Evolutionary conservation across 1,139 yeast genomes (phyloP).

Genomic region (Debaryomyces subglobosus): DNA sequence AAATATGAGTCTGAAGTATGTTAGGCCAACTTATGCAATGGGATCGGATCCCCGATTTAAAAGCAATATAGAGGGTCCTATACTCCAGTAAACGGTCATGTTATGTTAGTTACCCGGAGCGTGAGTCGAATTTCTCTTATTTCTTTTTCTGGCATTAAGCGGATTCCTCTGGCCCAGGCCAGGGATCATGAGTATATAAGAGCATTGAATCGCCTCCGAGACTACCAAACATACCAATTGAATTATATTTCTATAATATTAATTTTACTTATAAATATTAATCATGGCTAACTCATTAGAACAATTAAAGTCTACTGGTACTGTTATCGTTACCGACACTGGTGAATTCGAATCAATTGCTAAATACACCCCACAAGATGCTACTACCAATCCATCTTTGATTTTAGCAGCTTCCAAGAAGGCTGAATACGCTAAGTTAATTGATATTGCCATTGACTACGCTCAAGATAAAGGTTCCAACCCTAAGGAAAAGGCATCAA

Average conservation of each 20-base stretch:
- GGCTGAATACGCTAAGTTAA: slow-evolving; percentile 84
- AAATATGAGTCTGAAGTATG: not conserved
- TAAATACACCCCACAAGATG: slow-evolving; percentile 98
- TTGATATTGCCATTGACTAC: slow-evolving; percentile 87
- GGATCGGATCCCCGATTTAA: not conserved
- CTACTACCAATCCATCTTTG: slow-evolving; percentile 98
- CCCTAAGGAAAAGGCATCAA: slow-evolving; percentile 52
- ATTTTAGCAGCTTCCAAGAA: slow-evolving; percentile 95
- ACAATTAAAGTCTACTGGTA: slow-evolving; percentile 93
- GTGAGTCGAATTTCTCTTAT: not conserved
- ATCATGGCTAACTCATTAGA: slow-evolving; percentile 71
- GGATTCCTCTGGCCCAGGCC: slow-evolving; percentile 8
- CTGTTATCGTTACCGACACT: slow-evolving; percentile 96
- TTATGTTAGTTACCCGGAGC: slow-evolving; percentile 6
- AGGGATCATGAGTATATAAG: slow-evolving; percentile 2
- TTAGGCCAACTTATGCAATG: slow-evolving; percentile 23
- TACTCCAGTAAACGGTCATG: slow-evolving; percentile 3
- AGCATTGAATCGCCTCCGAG: slow-evolving; percentile 1
- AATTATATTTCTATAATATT: not conserved
- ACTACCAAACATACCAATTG: not conserved
- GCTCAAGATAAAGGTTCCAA: slow-evolving; percentile 69
- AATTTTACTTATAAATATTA: slow-evolving; percentile 5
- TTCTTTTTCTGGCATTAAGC: slow-evolving; percentile 5
- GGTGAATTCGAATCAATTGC: slow-evolving; percentile 99
- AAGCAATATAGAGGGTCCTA: slow-evolving; percentile 6